Base-by-base conservation (phyloP, 108 stramenopile species). In the Aurantiochytrium sp. region DNA sequence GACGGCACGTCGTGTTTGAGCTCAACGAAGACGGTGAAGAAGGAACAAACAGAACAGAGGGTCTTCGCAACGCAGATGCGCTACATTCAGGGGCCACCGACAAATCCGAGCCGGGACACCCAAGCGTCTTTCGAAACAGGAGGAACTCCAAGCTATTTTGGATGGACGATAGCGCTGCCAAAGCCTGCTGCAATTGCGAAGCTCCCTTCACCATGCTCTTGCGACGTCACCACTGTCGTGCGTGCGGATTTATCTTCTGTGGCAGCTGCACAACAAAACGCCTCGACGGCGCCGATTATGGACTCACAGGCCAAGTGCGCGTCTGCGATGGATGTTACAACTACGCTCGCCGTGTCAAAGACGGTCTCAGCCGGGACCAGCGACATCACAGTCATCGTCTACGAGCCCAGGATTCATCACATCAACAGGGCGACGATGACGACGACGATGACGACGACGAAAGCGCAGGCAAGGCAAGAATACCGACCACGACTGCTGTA, bases 121-220 rank as follows among this genome's bases (percentile, higher is more conserved):
- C 60, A 12, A 5, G 60, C 29, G 60, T 64, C 5, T 64, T 64
- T 16, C 5, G 60, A 6, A 64, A 64, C n/a, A 10, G 60, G 19
- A 19, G 73, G 23, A 83, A 51, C 73, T 83, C 73, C 6, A 83
- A 83, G 73, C 73, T 51, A 2, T 83, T 83, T 28, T 83, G 73
- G 73, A 83, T 83, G 73, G 73, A 83, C 49, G 73, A 83, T 43
- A 83, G 8, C 23, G 73, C 73, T 5, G 73, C 73, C 73, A 83
- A 83, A 21, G 44, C 73, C n/a, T 83, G 73, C 49, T 83, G 44
- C 19, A 83, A 83, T 28, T 83, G 73, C 49, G 73, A 83, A 43
- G 73, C 73, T 5, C 73, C 73, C 23, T 83, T 83, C 73, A 83
- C 73, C 5, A 8, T 83, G 47, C 49, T 83, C n/a, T 14, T 45